Evolutionary conservation across 768 basidiomycete species (phyloP), one percentile per base, ranked within the genome.

Genomic region (Cyathus striatus): DNA sequence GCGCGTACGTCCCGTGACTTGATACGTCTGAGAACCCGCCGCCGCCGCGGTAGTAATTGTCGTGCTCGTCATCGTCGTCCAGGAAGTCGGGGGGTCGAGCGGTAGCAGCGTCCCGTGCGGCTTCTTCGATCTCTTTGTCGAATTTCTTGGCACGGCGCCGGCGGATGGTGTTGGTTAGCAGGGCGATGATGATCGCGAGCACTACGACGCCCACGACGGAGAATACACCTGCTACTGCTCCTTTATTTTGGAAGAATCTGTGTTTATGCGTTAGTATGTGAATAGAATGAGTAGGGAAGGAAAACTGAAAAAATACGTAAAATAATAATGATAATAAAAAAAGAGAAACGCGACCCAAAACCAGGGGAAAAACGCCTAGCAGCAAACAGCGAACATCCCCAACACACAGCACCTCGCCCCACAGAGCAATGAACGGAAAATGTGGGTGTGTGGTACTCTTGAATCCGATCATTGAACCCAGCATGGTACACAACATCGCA

Each of bases 121-220:
- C 86, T 38, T 79, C 80, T 12, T 76, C 80, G 30, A 87, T 78
- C 41, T 89, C 87, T n/a, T 71, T 69, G 56, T 90, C 87, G 51
- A 86, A 82, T 33, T 73, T 69, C 46, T 69, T 59, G 3, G 78
- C 79, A 1, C 82, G 78, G 5, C 81, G 79, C 0, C 86, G 77
- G 6, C 85, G 81, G 49, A 86, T 47, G 46, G 62, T 60, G 44
- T 72, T 78, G 26, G 76, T 72, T 36, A 75, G 47, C 22, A 78
- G 47, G 5, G 65, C 66, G 46, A 88, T 55, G 53, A 75, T 12
- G 51, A 85, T 42, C 6, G 64, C 77, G 37, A 78, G 48, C 16
- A 54, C 77, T 40, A 85, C 56, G 24, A 89, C 51, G n/a, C 86
- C 86, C 13, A 81, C 83, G 36, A 79, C 82, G 16, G 78, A 64